phyloP scores from a whole-genome alignment of 257 asterid species.

The Solanum habrochaites region DNA sequence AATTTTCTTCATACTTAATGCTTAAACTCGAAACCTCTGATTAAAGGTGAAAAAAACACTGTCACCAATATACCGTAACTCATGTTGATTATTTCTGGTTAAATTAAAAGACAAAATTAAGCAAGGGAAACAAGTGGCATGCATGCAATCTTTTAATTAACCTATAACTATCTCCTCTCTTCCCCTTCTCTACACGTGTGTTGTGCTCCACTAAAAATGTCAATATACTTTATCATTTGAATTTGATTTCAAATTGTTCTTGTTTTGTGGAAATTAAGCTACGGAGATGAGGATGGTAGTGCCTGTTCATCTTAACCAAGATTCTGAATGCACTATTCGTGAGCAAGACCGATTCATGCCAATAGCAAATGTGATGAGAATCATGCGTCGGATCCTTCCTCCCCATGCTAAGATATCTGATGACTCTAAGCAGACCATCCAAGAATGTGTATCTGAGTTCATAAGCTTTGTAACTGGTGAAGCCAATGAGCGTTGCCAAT shows the following conservation, averaged over 20 bases:
- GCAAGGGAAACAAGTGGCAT: too few relatives aligned
- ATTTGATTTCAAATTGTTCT: not conserved
- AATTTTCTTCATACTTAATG: too few relatives aligned
- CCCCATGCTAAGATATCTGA: slow-evolving; percentile 87
- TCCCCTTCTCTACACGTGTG: too few relatives aligned
- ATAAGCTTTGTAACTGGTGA: slow-evolving; percentile 92
- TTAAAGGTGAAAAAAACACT: too few relatives aligned
- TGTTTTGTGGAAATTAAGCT: not conserved
- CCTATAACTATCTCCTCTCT: too few relatives aligned
- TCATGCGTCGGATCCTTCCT: slow-evolving; percentile 82
- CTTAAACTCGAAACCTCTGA: too few relatives aligned
- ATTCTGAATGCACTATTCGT: slow-evolving; percentile 57
- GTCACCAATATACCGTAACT: too few relatives aligned
- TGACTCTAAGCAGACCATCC: slow-evolving; percentile 92
- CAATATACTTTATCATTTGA: not conserved
- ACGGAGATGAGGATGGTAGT: slow-evolving; percentile 38
- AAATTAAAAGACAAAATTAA: too few relatives aligned
- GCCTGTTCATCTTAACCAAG: slow-evolving; percentile 23
- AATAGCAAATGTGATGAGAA: slow-evolving; percentile 79
- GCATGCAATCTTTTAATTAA: too few relatives aligned
- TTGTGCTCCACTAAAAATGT: not conserved
- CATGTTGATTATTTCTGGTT: too few relatives aligned
- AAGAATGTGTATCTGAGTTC: slow-evolving; percentile 89
- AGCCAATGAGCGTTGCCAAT: slow-evolving; percentile 92
- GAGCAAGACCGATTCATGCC: slow-evolving; percentile 99